Base-by-base conservation (phyloP, 441 rosid species). In the Gossypium lobatum region DNA sequence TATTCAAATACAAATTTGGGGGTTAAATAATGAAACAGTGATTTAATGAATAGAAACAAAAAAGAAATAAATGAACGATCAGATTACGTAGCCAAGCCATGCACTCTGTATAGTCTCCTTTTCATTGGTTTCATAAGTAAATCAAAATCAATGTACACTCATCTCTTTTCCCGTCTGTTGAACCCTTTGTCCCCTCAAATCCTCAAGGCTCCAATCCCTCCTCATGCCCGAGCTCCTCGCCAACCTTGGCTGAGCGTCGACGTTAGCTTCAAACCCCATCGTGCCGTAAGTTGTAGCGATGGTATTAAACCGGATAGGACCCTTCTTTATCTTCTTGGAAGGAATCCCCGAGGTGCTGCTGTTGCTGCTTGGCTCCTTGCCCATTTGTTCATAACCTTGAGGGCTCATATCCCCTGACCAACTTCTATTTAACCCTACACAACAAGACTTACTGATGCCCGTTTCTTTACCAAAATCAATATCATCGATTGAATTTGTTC, bases 201-300 rank as follows among this genome's bases (percentile, higher is more conserved):
- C 86, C 82, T 92, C 95, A 75, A 94, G 88, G 87, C 98, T 94
- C 98, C 96, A 94, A 77, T 91, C 85, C 73, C 96, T 89, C 81
- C 95, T 85, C 87, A 92, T 85, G 10, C 97, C 98, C 28, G 81
- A 77, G 73, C 95, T 92, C 73, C 97, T 85, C 23, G 82, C 81
- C 85, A 91, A 76, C 84, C 45, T 94, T 0, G 93, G 96, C 74
- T 83, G 20, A 39, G 83, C 20, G 4, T 4, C 83, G n/a, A 48
- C 84, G 17, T 20, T 70, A 2, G 21, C 72, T 18, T 69, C 75
- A 17, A 76, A 64, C 45, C 60, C 42, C 13, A 79, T 53, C 0
- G 77, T 73, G 39, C 88, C 81, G 0, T 50, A 50, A 3, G 60
- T 25, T 50, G 45, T 52, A 16, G 9, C 10, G 1, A 83, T 63